A percentile compares a stretch with the other conserved stretches of the same genome.
phyloP scores from a whole-genome alignment of 371 early-diverging fungal species.

The Phascolomyces articulosus region DNA sequence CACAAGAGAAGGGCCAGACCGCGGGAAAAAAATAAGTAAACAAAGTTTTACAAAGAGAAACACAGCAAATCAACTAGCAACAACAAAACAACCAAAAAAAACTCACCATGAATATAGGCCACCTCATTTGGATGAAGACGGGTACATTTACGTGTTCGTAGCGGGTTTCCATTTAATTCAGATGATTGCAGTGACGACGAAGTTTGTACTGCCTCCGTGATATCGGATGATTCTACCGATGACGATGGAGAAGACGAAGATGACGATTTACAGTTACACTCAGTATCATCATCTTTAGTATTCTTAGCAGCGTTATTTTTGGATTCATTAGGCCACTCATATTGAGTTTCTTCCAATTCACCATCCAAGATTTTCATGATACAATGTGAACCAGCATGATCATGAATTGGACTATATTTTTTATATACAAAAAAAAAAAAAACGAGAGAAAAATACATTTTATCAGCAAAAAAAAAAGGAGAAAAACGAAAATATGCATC shows the following conservation, averaged over 20 bases:
- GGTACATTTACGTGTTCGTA: constrained; percentile 36
- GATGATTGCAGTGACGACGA: constrained; percentile 1
- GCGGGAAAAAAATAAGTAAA: neutral
- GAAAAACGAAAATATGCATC: neutral
- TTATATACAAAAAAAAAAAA: constrained; percentile 5
- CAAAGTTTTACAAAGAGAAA: neutral
- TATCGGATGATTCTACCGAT: constrained; percentile 19
- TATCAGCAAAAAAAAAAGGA: constrained; percentile 7
- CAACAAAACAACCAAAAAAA: neutral
- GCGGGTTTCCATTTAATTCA: constrained; percentile 18
- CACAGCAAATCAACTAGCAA: neutral
- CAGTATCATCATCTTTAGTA: neutral
- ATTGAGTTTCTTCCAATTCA: constrained; percentile 79
- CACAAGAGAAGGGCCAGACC: neutral
- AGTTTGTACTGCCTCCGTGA: constrained; percentile 20
- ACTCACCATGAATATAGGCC: constrained; percentile 86
- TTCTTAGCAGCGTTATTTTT: neutral
- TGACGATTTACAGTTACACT: neutral
- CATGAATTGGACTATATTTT: constrained; percentile 86
- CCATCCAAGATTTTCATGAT: constrained; percentile 93
- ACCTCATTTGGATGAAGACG: constrained; percentile 66
- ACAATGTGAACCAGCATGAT: constrained; percentile 94
- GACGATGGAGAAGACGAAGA: neutral
- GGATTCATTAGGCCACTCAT: constrained; percentile 69
- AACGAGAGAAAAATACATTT: neutral